Percentiles rank a stretch among this genome's conserved stretches.
These are phyloP conservation scores for Penicillium vulpinum DNA, from an alignment of 2,329 filamentous ascomycete genomes.

Conservation along the genomic window DNA sequence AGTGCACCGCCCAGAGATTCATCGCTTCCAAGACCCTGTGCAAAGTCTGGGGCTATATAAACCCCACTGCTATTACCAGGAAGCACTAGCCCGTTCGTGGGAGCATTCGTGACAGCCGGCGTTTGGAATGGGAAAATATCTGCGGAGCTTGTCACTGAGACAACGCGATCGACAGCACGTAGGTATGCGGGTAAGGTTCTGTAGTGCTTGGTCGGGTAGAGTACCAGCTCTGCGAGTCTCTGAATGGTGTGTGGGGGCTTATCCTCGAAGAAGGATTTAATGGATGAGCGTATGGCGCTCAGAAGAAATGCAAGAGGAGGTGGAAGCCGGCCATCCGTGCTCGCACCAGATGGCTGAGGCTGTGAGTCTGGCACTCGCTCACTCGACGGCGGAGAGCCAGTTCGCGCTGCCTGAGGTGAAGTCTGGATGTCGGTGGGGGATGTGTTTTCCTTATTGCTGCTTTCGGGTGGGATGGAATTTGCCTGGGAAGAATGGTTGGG, in stretches of 20 bases:
- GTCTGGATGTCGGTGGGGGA: slow-evolving; percentile 33
- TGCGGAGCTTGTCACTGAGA: slow-evolving; percentile 81
- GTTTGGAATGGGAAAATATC: slow-evolving; percentile 74
- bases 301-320: slow-evolving; percentile 64
- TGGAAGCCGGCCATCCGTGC: slow-evolving; percentile 56
- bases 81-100: slow-evolving; percentile 57
- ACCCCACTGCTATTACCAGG: slow-evolving; percentile 33
- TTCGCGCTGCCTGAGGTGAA: slow-evolving; percentile 39
- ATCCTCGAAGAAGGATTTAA: slow-evolving; percentile 66
- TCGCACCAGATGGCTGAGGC: slow-evolving; percentile 46
- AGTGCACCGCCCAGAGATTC: slow-evolving; percentile 87
- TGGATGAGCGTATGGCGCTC: slow-evolving; percentile 58
- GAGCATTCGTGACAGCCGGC: slow-evolving; percentile 17
- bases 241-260: slow-evolving; percentile 91
- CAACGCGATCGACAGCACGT: slow-evolving; percentile 83
- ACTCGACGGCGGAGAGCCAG: slow-evolving; percentile 38
- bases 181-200: slow-evolving; percentile 79
- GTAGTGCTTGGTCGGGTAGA: slow-evolving; percentile 76
- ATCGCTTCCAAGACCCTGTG: slow-evolving; percentile 68
- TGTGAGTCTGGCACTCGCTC: slow-evolving; percentile 46
- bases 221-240: slow-evolving; percentile 81
- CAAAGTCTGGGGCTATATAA: slow-evolving; percentile 35
- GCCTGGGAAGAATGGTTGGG: slow-evolving; percentile 24
- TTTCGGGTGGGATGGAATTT: slow-evolving; percentile 29
- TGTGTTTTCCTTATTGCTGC: slow-evolving; percentile 43